phyloP scores from a whole-genome alignment of 768 basidiomycete genomes.

The Mrakia hoshinonis region DNA sequence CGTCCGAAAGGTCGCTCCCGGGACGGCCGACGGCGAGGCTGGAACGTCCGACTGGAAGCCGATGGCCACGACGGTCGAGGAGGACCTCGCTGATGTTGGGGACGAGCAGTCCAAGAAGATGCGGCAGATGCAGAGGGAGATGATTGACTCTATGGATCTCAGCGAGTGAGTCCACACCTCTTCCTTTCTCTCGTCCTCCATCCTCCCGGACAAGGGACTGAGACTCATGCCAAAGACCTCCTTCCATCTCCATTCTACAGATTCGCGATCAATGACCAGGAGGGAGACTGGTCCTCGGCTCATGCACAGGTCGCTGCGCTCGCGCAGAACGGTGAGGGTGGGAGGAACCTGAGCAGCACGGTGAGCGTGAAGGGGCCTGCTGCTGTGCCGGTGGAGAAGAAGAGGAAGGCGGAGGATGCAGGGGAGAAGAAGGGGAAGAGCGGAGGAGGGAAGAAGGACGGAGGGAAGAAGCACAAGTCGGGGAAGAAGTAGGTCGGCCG shows the following conservation, averaged over 20 bases:
- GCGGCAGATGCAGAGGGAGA: conserved; percentile 59
- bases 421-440: conserved; percentile 47
- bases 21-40: conserved; percentile 28
- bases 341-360: conserved; percentile 53
- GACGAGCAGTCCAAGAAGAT: conserved; percentile 51
- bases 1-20: conserved; percentile 28
- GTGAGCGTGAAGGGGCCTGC: conserved; percentile 59
- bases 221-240: conserved; percentile 5
- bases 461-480: conserved; percentile 21
- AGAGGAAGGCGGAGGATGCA: conserved; percentile 36
- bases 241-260: conserved; percentile 32
- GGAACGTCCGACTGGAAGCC: conserved; percentile 45
- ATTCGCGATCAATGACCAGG: conserved; percentile 55
- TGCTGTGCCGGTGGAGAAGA: conserved; percentile 9
- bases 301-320: conserved; percentile 60
- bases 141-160: conserved; percentile 80
- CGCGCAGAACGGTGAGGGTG: conserved; percentile 39
- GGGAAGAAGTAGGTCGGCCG: conserved; percentile 31
- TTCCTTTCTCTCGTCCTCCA: conserved; percentile 17
- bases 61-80: conserved; percentile 48
- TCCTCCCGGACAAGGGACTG: background rate
- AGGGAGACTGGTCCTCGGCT: conserved; percentile 65
- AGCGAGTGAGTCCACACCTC: conserved; percentile 59
- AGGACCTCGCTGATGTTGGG: conserved; percentile 70
- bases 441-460: conserved; percentile 31